A percentile compares a stretch with the other conserved stretches of the same genome.
Evolutionary conservation across 495 filamentous ascomycete species (phyloP).

Genomic region (Penicillium pancosmium): DNA sequence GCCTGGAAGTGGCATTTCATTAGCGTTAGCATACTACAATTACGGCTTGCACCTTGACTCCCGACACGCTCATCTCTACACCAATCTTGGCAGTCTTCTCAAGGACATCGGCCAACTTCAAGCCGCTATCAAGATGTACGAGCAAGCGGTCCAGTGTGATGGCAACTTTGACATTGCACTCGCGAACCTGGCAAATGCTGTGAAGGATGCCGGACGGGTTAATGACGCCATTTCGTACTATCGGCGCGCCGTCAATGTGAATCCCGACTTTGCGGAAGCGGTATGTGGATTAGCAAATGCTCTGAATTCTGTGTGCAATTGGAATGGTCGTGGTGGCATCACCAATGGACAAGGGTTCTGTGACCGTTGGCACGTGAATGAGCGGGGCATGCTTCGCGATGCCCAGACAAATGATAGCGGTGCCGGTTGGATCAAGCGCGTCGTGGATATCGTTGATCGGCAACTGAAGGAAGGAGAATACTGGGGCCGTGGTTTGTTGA

Average conservation of each 20-base stretch:
- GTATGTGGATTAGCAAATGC: conserved; percentile 96
- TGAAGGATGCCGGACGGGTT: conserved; percentile 93
- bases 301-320: conserved; percentile 95
- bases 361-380: conserved; percentile 95
- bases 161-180: conserved; percentile 93
- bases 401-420: conserved; percentile 59
- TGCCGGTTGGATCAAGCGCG: conserved; percentile 88
- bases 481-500: conserved; percentile 81
- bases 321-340: conserved; percentile 88
- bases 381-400: conserved; percentile 81
- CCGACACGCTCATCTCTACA: conserved; percentile 96
- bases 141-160: conserved; percentile 90
- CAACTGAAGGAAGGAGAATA: conserved; percentile 84
- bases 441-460: conserved; percentile 92
- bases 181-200: conserved; percentile 95
- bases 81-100: conserved; percentile 90
- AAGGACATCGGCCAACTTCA: conserved; percentile 96
- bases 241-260: conserved; percentile 82
- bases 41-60: conserved; percentile 84
- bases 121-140: conserved; percentile 95
- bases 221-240: conserved; percentile 94
- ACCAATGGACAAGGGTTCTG: conserved; percentile 67
- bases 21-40: conserved; percentile 93
- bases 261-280: conserved; percentile 95
- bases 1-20: conserved; percentile 82